Evolutionary conservation across 306 rosid genomes (phyloP).

Genomic region (Casuarina glauca): DNA sequence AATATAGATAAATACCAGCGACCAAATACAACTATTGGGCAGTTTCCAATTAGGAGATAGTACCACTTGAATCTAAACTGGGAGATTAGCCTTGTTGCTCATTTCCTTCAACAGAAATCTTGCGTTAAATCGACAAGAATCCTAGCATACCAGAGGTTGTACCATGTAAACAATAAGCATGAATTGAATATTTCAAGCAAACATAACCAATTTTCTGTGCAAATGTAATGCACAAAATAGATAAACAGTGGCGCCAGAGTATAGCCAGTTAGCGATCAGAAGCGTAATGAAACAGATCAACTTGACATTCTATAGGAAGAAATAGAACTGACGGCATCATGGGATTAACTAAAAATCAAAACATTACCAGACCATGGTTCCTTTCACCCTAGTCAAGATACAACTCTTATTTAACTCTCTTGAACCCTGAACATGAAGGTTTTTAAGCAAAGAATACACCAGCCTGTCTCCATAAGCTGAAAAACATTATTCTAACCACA

Average conservation of each 20-base stretch:
- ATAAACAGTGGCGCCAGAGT: not conserved
- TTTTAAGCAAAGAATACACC: slow-evolving; percentile 32
- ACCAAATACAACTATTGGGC: too few relatives aligned
- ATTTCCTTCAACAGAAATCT: not conserved
- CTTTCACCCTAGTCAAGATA: slow-evolving; percentile 27
- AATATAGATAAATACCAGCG: too few relatives aligned
- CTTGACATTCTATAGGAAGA: not conserved
- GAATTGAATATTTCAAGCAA: not conserved
- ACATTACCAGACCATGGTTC: slow-evolving; percentile 14
- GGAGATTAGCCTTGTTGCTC: too few relatives aligned
- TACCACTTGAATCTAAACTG: too few relatives aligned
- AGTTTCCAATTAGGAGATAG: too few relatives aligned
- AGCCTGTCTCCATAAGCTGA: slow-evolving; percentile 35
- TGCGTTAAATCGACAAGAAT: not conserved
- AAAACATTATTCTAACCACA: slow-evolving; percentile 32
- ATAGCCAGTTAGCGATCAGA: slow-evolving; percentile 16
- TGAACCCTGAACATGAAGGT: slow-evolving; percentile 29
- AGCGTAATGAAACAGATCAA: slow-evolving; percentile 12
- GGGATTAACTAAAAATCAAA: slow-evolving; percentile 1
- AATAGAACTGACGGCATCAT: slow-evolving; percentile 8
- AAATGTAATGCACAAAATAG: not conserved
- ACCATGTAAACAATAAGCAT: not conserved
- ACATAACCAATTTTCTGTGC: not conserved
- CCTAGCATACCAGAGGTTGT: not conserved
- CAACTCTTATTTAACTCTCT: slow-evolving; percentile 54